Evolutionary conservation across 805 yeast genomes (phyloP), one percentile per base, ranked within the genome.

Genomic region (Isabelozyma gotoi): DNA sequence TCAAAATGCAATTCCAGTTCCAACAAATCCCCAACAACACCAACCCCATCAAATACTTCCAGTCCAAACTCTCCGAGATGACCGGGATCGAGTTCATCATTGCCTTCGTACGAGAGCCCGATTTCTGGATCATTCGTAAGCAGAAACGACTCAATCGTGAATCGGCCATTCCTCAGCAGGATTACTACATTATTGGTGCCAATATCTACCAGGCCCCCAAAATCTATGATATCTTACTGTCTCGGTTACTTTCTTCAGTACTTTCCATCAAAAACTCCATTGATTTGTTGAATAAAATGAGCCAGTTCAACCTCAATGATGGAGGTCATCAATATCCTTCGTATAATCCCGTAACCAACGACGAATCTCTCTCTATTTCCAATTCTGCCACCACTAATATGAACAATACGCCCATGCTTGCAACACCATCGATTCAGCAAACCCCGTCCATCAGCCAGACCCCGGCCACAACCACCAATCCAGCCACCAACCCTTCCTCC

Each of bases 1-100:
- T 95, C 36, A 87, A 87, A 63, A 94, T 94, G 99, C 99, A 94
- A 60, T 78, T 85, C 46, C 97, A 91, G 62, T 91, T 84, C 74
- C 85, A 83, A 51, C 55, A 49, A 38, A 52, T 52, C 16, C 71
- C 76, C 51, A 59, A 64, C 20, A 54, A 62, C 50, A 43, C 67
- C 20, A 60, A 55, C 39, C 67, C 68, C 7, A 54, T 55, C 47
- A 69, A 67, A 42, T 68, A 63, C 48, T 60, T 72, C 43, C 81
- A 79, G 45, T 65, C 72, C 20, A 88, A 86, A 54, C 73, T 94
- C 47, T 63, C 71, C 42, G 87, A 85, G 49, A 83, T 94, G 88
- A 78, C 76, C 20, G 99, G 99, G 0, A 63, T 83, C 1, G 99
- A 94, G 64, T 94, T 88, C 55, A 81, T 88, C 1, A 75, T 94